A percentile compares a stretch with the other conserved stretches of the same genome.
Conservation (phyloP, 495 filamentous ascomycete species). For the Niebla homalea region DNA sequence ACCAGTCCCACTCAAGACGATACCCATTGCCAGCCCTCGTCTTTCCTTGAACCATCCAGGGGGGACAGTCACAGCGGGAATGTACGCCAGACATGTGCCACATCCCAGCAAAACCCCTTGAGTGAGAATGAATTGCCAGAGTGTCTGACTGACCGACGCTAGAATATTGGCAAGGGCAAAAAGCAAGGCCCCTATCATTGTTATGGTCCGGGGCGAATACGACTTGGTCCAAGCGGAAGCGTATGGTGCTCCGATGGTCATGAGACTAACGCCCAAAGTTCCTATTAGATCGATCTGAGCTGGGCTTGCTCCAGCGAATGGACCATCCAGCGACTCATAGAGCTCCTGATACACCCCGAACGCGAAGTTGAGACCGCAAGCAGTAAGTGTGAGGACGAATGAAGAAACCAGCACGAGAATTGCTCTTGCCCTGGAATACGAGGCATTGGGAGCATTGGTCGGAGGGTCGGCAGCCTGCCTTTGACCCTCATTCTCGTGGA, state of each 20-base stretch:
- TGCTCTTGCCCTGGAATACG: neutral
- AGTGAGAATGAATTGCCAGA: conserved; percentile 31
- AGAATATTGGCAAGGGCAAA: conserved; percentile 20
- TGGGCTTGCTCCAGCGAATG: conserved; percentile 28
- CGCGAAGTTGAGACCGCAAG: conserved; percentile 31
- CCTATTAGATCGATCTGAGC: conserved; percentile 33
- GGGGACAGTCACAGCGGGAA: conserved; percentile 26
- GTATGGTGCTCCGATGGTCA: conserved; percentile 32
- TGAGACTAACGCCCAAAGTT: conserved; percentile 29
- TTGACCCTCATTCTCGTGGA: no score
- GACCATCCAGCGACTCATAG: conserved; percentile 28
- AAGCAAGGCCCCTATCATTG: conserved; percentile 21
- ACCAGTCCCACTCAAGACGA: conserved; percentile 25
- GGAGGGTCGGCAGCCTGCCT: no score
- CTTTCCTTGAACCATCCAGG: conserved; percentile 25
- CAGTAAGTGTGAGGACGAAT: conserved; percentile 25
- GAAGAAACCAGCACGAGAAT: conserved; percentile 21
- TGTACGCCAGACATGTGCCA: conserved; percentile 27
- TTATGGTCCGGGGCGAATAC: conserved; percentile 24
- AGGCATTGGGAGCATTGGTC: no score
- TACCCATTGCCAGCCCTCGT: conserved; percentile 29
- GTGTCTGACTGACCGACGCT: conserved; percentile 23
- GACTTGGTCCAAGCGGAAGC: conserved; percentile 25
- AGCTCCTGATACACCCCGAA: conserved; percentile 36
- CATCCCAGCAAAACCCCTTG: conserved; percentile 28